Evolutionary conservation across 2,329 filamentous ascomycete species (phyloP).

Genomic region (Aspergillus hortae): DNA sequence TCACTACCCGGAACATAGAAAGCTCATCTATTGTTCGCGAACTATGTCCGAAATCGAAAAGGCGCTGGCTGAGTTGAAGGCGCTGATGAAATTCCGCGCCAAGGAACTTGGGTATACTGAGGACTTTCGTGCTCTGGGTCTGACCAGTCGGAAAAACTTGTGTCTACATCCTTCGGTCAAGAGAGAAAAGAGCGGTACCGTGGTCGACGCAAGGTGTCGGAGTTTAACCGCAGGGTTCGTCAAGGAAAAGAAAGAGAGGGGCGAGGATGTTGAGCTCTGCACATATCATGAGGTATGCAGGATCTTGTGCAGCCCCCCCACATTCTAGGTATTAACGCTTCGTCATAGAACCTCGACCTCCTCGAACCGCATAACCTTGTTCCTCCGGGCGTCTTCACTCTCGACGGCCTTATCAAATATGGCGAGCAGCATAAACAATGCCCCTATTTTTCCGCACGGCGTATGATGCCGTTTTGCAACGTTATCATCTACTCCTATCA

Average conservation of each 20-base stretch:
- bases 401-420: slow-evolving; percentile 83
- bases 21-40: slow-evolving; percentile 97
- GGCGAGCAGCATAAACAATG: slow-evolving; percentile 96
- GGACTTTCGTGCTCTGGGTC: slow-evolving; percentile 85
- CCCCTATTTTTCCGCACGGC: slow-evolving; percentile 90
- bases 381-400: slow-evolving; percentile 91
- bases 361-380: slow-evolving; percentile 93
- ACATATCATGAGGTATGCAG: slow-evolving; percentile 80
- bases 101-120: slow-evolving; percentile 86
- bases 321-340: background rate
- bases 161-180: slow-evolving; percentile 96
- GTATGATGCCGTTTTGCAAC: slow-evolving; percentile 99
- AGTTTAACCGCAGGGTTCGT: slow-evolving; percentile 95
- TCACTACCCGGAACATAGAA: slow-evolving; percentile 85
- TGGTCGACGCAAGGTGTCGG: slow-evolving; percentile 94
- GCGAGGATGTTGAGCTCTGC: slow-evolving; percentile 91
- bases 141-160: slow-evolving; percentile 95
- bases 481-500: slow-evolving; percentile 99
- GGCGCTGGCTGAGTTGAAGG: slow-evolving; percentile 84
- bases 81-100: slow-evolving; percentile 89
- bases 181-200: slow-evolving; percentile 86
- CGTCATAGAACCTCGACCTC: slow-evolving; percentile 74
- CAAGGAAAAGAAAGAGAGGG: slow-evolving; percentile 93
- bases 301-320: background rate
- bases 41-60: slow-evolving; percentile 99